Evolutionary conservation across 1,284 basidiomycete species (phyloP).

Genomic region (Leccinum olivaceoglutinosum): DNA sequence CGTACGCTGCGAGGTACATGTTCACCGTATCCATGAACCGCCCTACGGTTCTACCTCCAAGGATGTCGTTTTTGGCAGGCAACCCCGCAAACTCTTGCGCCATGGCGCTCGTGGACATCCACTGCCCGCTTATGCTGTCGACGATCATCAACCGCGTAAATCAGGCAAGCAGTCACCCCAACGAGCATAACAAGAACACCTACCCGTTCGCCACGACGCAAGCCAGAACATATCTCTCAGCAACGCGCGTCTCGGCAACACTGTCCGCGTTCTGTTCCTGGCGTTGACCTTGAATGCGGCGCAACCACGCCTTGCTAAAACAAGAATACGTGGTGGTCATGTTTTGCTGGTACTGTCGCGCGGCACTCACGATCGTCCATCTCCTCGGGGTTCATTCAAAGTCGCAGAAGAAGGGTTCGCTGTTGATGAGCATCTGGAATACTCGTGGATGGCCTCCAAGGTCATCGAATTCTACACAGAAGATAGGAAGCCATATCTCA

Average conservation of each 20-base stretch:
- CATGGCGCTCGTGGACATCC: slow-evolving; percentile 61
- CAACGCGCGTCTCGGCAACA: slow-evolving; percentile 40
- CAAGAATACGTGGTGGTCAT: neutral
- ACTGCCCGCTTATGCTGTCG: slow-evolving; percentile 56
- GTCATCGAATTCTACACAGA: too few relatives aligned
- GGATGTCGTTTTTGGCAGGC: slow-evolving; percentile 17
- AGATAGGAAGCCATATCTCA: too few relatives aligned
- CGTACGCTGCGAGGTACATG: slow-evolving; percentile 60
- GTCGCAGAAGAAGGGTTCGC: neutral
- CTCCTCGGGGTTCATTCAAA: neutral
- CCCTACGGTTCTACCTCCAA: slow-evolving; percentile 14
- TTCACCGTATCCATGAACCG: slow-evolving; percentile 42
- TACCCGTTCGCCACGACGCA: slow-evolving; percentile 66
- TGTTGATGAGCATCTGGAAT: neutral
- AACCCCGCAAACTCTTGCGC: slow-evolving; percentile 58
- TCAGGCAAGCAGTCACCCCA: too few relatives aligned
- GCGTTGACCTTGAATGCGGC: slow-evolving; percentile 35
- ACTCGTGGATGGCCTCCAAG: neutral
- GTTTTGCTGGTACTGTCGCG: neutral
- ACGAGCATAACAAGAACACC: neutral
- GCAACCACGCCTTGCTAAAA: slow-evolving; percentile 58
- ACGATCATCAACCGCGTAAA: neutral
- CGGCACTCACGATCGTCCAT: neutral
- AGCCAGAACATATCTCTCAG: slow-evolving; percentile 58
- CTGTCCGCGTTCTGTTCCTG: slow-evolving; percentile 33